Evolutionary conservation across 2,329 filamentous ascomycete genomes (phyloP), one percentile per base, ranked within the genome.

Genomic region (Cercospora zeina): DNA sequence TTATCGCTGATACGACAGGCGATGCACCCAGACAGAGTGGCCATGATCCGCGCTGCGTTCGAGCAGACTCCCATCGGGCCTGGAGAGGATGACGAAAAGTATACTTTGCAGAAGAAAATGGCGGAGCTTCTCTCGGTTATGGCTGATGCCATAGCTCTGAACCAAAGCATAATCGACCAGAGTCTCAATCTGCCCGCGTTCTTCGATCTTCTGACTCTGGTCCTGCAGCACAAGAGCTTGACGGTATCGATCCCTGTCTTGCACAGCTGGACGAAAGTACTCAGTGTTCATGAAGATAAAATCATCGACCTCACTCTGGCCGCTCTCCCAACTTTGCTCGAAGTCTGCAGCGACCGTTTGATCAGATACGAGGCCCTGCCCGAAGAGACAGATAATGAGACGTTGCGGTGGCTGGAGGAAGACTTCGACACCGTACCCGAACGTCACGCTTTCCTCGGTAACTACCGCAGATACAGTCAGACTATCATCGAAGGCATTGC

Each of bases 361-460:
- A 83, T 97, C 63, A 88, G 91, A 59, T 99, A 96, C 75, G 95
- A 99, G 75, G 87, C 84, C 65, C 79, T 97, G 2, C 90, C 92
- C 0, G 87, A 93, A 66, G 89, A 96, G 65, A 89, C 88, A 0
- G 85, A 90, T 51, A 88, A 97, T 69, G 83, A 90, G 1, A 93
- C 89, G 0, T 84, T 92, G 62, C 80, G 91, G 10, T 95, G 96
- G 68, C 82, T 99, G 1, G 83, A 92, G 70, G 93, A 97, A 72
- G 95, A 99, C 73, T 96, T 96, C 60, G 95, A 99, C 72, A 97
- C 93, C 0, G 81, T 93, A 19, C 95, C 95, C 0, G 95, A 99
- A 74, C 85, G 92, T 24, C 95, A 99, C 77, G 91, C 92, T 0
- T 99, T 99, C 74, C 83, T 97, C 10, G 92, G 93, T 3, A 97